Evolutionary conservation across 2,329 filamentous ascomycete genomes (phyloP).

Genomic region (Ceratocystis diversiconidia): DNA sequence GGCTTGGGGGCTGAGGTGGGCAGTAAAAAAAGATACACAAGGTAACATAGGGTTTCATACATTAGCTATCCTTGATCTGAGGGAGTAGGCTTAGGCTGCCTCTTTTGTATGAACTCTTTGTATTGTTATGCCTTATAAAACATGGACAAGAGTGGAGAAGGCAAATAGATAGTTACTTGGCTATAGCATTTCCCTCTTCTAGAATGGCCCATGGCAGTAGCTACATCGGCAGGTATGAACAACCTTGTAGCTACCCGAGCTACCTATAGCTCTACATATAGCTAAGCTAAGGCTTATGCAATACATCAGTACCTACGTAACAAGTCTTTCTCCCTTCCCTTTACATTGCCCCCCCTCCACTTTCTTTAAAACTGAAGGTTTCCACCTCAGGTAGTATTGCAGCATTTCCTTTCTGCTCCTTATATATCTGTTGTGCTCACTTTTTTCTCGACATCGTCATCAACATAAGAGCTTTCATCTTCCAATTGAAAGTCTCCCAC

Average conservation of each 20-base stretch:
- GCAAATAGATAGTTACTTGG: neutral
- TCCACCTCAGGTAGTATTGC: neutral
- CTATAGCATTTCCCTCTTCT: neutral
- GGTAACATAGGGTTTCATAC: neutral
- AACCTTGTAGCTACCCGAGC: neutral
- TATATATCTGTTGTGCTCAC: neutral
- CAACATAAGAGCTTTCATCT: neutral
- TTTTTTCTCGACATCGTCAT: neutral
- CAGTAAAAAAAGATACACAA: neutral
- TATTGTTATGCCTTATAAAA: neutral
- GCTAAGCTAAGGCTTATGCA: constrained; percentile 1
- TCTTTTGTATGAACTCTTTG: neutral
- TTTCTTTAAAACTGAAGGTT: constrained; percentile 7
- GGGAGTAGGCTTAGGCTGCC: neutral
- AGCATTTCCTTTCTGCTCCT: neutral
- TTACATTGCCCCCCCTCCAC: neutral
- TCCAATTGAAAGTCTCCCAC: neutral
- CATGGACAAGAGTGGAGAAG: neutral
- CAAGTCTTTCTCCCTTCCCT: constrained; percentile 1
- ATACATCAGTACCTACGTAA: neutral
- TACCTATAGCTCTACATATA: neutral
- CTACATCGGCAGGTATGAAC: neutral
- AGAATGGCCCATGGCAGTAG: neutral
- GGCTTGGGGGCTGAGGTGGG: neutral
- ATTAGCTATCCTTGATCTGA: neutral